Percentiles rank a stretch among this genome's conserved stretches.
These are phyloP conservation scores for Lodderomyces jiufengensis DNA, from an alignment of 1,139 yeast species.

Conservation along the genomic window DNA sequence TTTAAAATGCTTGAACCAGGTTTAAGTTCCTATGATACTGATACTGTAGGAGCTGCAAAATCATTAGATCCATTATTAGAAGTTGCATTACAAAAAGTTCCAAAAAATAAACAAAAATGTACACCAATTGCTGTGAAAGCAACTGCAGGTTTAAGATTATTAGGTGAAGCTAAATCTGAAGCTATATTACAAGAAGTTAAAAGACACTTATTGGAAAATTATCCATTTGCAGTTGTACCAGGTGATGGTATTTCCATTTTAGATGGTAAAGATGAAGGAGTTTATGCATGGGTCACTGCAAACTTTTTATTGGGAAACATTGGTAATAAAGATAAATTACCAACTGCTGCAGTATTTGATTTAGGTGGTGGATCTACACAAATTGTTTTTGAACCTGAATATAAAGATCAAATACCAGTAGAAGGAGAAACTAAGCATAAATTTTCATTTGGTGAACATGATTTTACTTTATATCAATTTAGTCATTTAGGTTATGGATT, in stretches of 20 bases:
- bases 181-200: conserved; percentile 75
- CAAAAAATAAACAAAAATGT: conserved; percentile 66
- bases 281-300: conserved; percentile 98
- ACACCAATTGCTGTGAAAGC: conserved; percentile 97
- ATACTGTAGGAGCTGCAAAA: conserved; percentile 78
- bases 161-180: conserved; percentile 71
- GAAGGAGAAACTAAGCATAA: conserved; percentile 89
- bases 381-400: conserved; percentile 92
- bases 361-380: conserved; percentile 99
- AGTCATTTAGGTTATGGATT: conserved; percentile 95
- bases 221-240: conserved; percentile 86
- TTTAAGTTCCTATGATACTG: conserved; percentile 77
- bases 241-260: conserved; percentile 85
- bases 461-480: conserved; percentile 84
- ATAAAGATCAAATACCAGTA: conserved; percentile 51
- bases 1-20: conserved; percentile 94
- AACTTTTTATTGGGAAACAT: conserved; percentile 90
- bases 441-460: conserved; percentile 74
- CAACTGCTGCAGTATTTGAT: conserved; percentile 96
- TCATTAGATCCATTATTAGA: conserved; percentile 80
- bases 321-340: conserved; percentile 64
- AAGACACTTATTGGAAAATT: conserved; percentile 66
- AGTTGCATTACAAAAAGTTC: conserved; percentile 71
- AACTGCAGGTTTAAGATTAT: conserved; percentile 90
- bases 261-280: conserved; percentile 98